Percentiles rank a stretch among this genome's conserved stretches.
Evolutionary conservation across 2,329 filamentous ascomycete genomes (phyloP).

Genomic region (Myrmaecium sp.): DNA sequence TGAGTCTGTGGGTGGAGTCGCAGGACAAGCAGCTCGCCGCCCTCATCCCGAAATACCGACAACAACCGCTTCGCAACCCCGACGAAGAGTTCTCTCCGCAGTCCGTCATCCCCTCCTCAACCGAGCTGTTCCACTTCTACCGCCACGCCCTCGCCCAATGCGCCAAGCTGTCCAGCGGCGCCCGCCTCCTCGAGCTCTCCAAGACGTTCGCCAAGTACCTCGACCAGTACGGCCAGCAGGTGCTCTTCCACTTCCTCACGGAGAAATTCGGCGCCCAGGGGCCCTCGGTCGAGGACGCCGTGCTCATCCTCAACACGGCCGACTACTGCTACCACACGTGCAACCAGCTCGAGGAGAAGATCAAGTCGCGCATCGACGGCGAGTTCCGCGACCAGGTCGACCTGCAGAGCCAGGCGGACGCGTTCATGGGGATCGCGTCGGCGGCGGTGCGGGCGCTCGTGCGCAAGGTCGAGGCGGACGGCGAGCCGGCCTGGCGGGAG

Average conservation of each 20-base stretch:
- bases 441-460: conserved; percentile 73
- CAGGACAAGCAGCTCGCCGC: conserved; percentile 75
- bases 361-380: conserved; percentile 74
- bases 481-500: conserved; percentile 82
- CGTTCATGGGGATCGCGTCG: conserved; percentile 87
- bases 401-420: conserved; percentile 80
- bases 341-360: conserved; percentile 83
- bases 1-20: conserved; percentile 92
- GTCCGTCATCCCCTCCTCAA: conserved; percentile 81
- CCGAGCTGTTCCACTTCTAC: conserved; percentile 95
- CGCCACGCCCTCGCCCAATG: conserved; percentile 85
- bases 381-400: conserved; percentile 62
- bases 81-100: conserved; percentile 90
- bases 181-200: conserved; percentile 67
- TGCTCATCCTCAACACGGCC: conserved; percentile 85
- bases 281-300: conserved; percentile 54
- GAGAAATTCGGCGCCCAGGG: conserved; percentile 39
- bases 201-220: conserved; percentile 81
- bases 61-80: conserved; percentile 57
- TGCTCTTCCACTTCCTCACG: conserved; percentile 57
- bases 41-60: conserved; percentile 77
- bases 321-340: conserved; percentile 95
- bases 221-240: conserved; percentile 88
- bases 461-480: conserved; percentile 62
- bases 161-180: conserved; percentile 86